Evolutionary conservation across 257 asterid genomes (phyloP), one percentile per base, ranked within the genome.

Genomic region (Agastache rugosa): DNA sequence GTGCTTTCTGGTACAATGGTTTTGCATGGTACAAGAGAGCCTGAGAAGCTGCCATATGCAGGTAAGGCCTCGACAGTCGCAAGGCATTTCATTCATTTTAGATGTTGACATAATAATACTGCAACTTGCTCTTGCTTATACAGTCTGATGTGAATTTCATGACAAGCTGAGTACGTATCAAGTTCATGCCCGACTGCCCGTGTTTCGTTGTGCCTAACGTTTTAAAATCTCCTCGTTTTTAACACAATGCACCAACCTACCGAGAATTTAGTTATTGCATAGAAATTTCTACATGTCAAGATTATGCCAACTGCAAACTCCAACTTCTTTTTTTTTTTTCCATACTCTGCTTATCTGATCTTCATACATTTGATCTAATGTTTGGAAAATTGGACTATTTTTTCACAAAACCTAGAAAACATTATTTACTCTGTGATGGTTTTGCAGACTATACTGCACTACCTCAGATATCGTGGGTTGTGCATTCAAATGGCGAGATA

Each of bases 1-100:
- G 96, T 90, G 68, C 94, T 93, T 75, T 87, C 91, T 8, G 98
- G 98, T 35, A 89, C 98, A 42, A 82, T 88, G 94, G 89, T 93
- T 75, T 86, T 93, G 80, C 96, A 91, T 72, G 29, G 86, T 77
- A 89, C 96, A 55, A 86, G 92, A 76, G 93, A 89, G 71, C 90
- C 88, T 6, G 90, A 81, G 42, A 81, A 85, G 75, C 84, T 76
- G 69, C 74, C 89, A 51, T 73, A 80, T 78, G 9, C 87, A 75
- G 97, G 97, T 90, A 79, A 25, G 56, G 63, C 66, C 20, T 67
- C 44, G 8, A 23, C 25, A 62, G 47, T 62, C 9, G 17, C 22
- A 31, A 51, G n/a, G 22, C 35, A 19, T 55, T 22, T 70, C 37
- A n/a, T 47, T 29, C 29, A 41, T 55, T 42, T 20, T 16, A 3